phyloP scores from a whole-genome alignment of 805 yeast genomes.

The Ascoidea tarda region DNA sequence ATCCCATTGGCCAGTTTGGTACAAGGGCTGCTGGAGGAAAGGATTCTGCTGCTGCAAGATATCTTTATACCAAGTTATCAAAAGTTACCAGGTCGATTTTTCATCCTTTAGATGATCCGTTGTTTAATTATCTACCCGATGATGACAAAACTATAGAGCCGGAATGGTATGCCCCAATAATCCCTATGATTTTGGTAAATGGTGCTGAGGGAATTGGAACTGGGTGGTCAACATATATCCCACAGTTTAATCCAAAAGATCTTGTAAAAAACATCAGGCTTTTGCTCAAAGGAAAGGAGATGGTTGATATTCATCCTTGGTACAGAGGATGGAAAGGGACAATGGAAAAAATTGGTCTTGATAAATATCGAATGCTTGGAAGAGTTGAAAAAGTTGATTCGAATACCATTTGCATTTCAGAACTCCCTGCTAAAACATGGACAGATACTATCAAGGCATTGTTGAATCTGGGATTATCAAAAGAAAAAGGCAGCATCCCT shows the following conservation, averaged over 20 bases:
- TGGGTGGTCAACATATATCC: constrained; percentile 94
- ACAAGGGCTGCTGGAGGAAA: constrained; percentile 95
- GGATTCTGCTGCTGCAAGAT: constrained; percentile 97
- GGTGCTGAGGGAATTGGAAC: constrained; percentile 99
- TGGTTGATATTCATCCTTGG: constrained; percentile 80
- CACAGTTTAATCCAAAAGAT: constrained; percentile 80
- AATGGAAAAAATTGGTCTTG: constrained; percentile 48
- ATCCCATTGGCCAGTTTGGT: constrained; percentile 94
- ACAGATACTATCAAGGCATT: constrained; percentile 82
- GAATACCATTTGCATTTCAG: constrained; percentile 76
- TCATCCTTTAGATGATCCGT: constrained; percentile 65
- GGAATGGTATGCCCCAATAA: constrained; percentile 85
- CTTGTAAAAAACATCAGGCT: constrained; percentile 60
- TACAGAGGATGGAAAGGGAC: constrained; percentile 90
- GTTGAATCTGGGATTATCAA: constrained; percentile 56
- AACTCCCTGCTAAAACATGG: constrained; percentile 88
- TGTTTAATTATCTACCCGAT: constrained; percentile 71
- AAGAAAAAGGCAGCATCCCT: constrained; percentile 57
- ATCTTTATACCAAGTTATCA: constrained; percentile 76
- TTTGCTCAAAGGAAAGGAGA: constrained; percentile 58
- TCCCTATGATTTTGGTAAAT: constrained; percentile 90
- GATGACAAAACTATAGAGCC: constrained; percentile 94
- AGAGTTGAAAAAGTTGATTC: constrained; percentile 69
- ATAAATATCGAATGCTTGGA: constrained; percentile 67
- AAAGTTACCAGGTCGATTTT: constrained; percentile 66